These are phyloP conservation scores for Phytophthora pisi DNA, from an alignment of 352 stramenopile genomes.

Conservation along the genomic window DNA sequence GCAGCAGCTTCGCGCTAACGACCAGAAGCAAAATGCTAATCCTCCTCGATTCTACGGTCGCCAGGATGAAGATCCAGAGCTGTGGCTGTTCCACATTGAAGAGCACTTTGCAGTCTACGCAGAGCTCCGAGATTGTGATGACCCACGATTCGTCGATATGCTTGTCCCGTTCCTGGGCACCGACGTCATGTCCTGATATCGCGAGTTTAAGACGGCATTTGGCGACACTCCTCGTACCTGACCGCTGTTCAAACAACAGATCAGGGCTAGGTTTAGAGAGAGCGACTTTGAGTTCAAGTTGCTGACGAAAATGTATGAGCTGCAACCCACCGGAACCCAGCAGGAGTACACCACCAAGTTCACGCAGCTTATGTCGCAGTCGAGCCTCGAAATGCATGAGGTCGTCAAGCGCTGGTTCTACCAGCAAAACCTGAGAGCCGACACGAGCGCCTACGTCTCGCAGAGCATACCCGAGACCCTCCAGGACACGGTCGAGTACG, in stretches of 20 bases:
- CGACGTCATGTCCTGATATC: background rate
- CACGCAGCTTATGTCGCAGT: background rate
- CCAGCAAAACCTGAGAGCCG: background rate
- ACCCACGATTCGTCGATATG: background rate
- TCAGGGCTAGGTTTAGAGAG: background rate
- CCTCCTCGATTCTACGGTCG: background rate
- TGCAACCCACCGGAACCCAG: background rate
- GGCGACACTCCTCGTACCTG: background rate
- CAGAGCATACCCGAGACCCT: background rate
- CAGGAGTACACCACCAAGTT: background rate
- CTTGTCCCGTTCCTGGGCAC: background rate
- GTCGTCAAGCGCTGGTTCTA: background rate
- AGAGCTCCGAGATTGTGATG: background rate
- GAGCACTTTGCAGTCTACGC: background rate
- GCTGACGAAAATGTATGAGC: background rate
- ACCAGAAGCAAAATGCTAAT: background rate
- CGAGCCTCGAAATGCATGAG: background rate
- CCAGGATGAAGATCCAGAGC: background rate
- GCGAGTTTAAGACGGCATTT: background rate
- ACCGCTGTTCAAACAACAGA: background rate
- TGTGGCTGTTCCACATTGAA: slow-evolving; percentile 1
- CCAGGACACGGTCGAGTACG: background rate
- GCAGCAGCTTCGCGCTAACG: background rate
- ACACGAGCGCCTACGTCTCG: background rate
- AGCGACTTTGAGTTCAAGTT: background rate